phyloP scores from a whole-genome alignment of 2,329 filamentous ascomycete genomes.

The Pseudogymnoascus sp. region DNA sequence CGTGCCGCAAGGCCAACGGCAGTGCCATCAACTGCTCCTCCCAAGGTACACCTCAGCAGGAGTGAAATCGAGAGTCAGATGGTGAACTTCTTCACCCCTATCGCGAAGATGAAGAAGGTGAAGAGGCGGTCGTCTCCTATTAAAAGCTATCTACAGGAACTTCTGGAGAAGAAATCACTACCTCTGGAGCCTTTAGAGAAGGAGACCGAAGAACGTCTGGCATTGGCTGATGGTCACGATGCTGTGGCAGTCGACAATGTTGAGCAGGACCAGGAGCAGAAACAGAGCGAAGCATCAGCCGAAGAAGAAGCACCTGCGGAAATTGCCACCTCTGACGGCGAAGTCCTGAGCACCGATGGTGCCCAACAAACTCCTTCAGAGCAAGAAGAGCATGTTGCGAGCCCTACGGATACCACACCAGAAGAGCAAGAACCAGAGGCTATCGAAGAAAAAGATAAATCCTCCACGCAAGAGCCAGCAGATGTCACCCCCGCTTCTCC shows the following conservation, averaged over 20 bases:
- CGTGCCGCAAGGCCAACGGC: not conserved
- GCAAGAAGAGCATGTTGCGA: not conserved
- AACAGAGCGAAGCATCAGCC: not conserved
- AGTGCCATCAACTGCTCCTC: not conserved
- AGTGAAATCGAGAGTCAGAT: slow-evolving; percentile 3
- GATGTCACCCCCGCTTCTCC: not conserved
- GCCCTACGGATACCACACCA: not conserved
- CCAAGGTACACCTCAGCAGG: slow-evolving; percentile 7
- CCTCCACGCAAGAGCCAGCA: not conserved
- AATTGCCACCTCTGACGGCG: not conserved
- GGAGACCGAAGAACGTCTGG: not conserved
- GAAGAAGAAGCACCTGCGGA: not conserved
- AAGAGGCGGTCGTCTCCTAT: slow-evolving; percentile 10
- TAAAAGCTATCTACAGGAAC: slow-evolving; percentile 11
- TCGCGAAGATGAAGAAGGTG: slow-evolving; percentile 5
- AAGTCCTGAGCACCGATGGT: not conserved
- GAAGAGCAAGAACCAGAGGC: not conserved
- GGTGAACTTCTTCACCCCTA: slow-evolving; percentile 8
- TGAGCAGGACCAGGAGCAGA: not conserved
- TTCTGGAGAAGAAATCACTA: not conserved
- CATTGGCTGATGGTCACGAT: not conserved
- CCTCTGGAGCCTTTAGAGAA: slow-evolving; percentile 1
- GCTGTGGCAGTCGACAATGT: not conserved
- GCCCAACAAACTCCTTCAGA: not conserved
- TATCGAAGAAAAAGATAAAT: not conserved